Percentiles rank a stretch among this genome's conserved stretches.
Evolutionary conservation across 73 alveolate genomes (phyloP).

Genomic region (Tetrahymena elliotti): DNA sequence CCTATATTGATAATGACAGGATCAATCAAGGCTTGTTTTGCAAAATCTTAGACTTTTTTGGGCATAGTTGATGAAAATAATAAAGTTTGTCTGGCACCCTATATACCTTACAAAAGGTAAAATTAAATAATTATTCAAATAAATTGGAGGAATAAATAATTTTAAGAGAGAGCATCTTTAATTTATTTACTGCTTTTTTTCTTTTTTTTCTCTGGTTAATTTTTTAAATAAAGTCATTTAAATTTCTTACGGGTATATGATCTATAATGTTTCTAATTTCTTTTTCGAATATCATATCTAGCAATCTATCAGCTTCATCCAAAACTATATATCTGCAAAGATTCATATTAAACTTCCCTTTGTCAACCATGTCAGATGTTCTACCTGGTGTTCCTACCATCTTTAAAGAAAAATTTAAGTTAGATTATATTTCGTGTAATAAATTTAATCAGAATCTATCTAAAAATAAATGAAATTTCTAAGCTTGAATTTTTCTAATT

Average conservation of each 20-base stretch:
- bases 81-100: slow-evolving; percentile 68
- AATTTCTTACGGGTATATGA: slow-evolving; percentile 44
- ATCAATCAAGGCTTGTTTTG: slow-evolving; percentile 51
- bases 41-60: slow-evolving; percentile 66
- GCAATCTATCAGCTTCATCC: slow-evolving; percentile 84
- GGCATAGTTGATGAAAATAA: slow-evolving; percentile 78
- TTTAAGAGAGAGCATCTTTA: too few species aligned
- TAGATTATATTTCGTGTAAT: too few species aligned
- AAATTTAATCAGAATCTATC: too few species aligned
- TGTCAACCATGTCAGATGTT: slow-evolving; percentile 53
- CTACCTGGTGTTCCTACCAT: slow-evolving; percentile 76
- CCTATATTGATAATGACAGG: slow-evolving; percentile 47
- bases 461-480: too few species aligned
- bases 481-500: neutral
- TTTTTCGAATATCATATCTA: slow-evolving; percentile 67
- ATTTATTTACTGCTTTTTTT: too few species aligned
- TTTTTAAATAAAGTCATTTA: neutral
- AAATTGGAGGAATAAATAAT: neutral
- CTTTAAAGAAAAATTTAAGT: neutral
- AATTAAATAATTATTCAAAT: neutral
- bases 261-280: slow-evolving; percentile 60
- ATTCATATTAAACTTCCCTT: slow-evolving; percentile 44
- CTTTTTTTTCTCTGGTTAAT: too few species aligned
- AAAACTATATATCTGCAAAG: slow-evolving; percentile 58
- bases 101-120: slow-evolving; percentile 8